Conservation (phyloP, 2,329 filamentous ascomycete species). For the Scedosporium minutisporum region DNA sequence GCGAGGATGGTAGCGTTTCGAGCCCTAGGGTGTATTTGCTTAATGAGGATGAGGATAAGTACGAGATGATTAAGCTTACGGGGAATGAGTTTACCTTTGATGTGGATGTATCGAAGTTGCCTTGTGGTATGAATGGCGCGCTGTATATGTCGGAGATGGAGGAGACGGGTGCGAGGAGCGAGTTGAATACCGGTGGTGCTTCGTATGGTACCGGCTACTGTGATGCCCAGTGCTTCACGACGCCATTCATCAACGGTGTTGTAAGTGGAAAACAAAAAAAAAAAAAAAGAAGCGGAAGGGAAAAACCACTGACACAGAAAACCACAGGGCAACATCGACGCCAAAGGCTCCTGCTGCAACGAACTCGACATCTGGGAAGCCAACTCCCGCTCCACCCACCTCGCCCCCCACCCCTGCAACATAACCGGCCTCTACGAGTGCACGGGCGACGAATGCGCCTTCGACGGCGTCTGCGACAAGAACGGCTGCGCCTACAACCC, state of each 20-base stretch:
- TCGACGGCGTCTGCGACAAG: constrained; percentile 32
- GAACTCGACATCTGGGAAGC: constrained; percentile 49
- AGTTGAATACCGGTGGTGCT: constrained; percentile 46
- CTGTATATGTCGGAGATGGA: constrained; percentile 50
- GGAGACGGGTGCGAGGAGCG: constrained; percentile 47
- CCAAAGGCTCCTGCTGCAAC: constrained; percentile 39
- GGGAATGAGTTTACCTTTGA: constrained; percentile 57
- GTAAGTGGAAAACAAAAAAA: constrained; percentile 18
- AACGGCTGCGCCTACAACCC: constrained; percentile 34
- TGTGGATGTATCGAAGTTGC: constrained; percentile 53
- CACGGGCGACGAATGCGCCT: constrained; percentile 28
- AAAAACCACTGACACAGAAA: neutral
- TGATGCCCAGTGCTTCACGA: constrained; percentile 47
- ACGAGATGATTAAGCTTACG: constrained; percentile 50
- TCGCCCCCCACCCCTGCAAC: constrained; percentile 41
- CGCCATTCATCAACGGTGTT: constrained; percentile 38
- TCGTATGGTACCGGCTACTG: constrained; percentile 56
- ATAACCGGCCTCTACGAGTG: constrained; percentile 32
- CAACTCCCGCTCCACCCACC: constrained; percentile 32
- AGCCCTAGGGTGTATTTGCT: constrained; percentile 49
- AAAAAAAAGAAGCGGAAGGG: neutral
- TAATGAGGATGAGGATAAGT: constrained; percentile 40
- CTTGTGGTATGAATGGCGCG: constrained; percentile 59
- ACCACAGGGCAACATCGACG: constrained; percentile 29
- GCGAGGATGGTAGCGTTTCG: constrained; percentile 13